phyloP scores from a whole-genome alignment of 1,139 yeast genomes.

The Taphrina communis region DNA sequence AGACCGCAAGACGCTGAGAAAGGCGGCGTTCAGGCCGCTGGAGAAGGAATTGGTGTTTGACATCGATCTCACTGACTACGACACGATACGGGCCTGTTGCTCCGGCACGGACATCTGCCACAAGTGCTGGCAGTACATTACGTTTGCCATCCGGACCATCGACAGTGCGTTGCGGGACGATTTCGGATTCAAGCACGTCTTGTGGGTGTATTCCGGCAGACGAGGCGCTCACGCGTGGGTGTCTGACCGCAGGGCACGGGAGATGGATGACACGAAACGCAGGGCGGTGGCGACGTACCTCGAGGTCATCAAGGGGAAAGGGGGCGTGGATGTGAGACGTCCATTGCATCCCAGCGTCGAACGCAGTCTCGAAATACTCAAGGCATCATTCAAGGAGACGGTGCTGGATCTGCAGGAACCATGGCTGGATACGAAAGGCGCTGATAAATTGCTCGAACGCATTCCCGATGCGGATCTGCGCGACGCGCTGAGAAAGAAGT shows the following conservation, averaged over 20 bases:
- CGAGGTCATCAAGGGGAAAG: constrained; percentile 70
- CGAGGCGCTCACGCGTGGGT: constrained; percentile 99
- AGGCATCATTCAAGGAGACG: constrained; percentile 65
- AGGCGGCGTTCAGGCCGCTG: constrained; percentile 77
- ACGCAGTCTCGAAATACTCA: constrained; percentile 73
- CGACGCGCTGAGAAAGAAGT: constrained; percentile 62
- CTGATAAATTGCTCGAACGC: constrained; percentile 65
- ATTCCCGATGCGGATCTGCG: constrained; percentile 64
- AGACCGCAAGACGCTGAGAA: constrained; percentile 79
- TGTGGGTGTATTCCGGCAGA: constrained; percentile 98
- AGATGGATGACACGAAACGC: constrained; percentile 72
- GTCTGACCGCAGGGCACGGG: constrained; percentile 81
- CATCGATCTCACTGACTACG: constrained; percentile 97
- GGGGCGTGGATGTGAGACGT: constrained; percentile 63
- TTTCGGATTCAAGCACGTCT: constrained; percentile 82
- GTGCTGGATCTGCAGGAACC: constrained; percentile 86
- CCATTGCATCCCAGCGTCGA: constrained; percentile 88
- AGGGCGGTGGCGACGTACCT: constrained; percentile 81
- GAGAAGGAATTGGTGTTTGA: constrained; percentile 91
- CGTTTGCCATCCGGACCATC: constrained; percentile 80
- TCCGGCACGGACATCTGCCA: constrained; percentile 80
- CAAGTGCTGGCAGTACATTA: constrained; percentile 93
- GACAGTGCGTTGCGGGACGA: constrained; percentile 77
- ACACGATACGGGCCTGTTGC: constrained; percentile 92
- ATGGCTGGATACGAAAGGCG: constrained; percentile 63